Conservation (phyloP, 768 basidiomycete genomes). For the Pleurotus platypus region DNA sequence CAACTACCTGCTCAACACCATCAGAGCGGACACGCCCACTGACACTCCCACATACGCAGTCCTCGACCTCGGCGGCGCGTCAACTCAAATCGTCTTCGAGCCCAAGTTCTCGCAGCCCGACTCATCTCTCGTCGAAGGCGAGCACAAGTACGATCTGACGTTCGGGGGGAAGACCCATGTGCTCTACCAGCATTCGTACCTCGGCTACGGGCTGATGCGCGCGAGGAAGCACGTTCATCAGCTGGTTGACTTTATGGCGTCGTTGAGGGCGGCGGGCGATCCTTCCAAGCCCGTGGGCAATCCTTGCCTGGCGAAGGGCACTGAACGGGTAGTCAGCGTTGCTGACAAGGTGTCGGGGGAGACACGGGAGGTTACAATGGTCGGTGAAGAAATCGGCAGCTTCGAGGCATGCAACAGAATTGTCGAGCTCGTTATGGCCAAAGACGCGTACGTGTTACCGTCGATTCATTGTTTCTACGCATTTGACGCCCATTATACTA, state of each 20-base stretch:
- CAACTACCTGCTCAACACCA: conserved; percentile 83
- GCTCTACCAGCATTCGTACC: conserved; percentile 96
- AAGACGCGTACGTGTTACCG: conserved; percentile 71
- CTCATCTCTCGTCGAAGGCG: conserved; percentile 60
- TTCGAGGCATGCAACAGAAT: conserved; percentile 86
- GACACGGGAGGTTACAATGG: conserved; percentile 75
- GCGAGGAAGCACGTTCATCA: conserved; percentile 83
- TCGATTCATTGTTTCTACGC: background rate
- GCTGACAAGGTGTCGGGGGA: conserved; percentile 37
- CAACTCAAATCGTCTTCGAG: conserved; percentile 97
- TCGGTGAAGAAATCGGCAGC: conserved; percentile 74
- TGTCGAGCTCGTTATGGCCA: conserved; percentile 88
- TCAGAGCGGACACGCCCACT: conserved; percentile 49
- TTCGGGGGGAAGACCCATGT: conserved; percentile 72
- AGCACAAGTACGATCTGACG: conserved; percentile 84
- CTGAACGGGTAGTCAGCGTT: conserved; percentile 59
- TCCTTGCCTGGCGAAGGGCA: conserved; percentile 78
- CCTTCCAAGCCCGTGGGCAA: conserved; percentile 46
- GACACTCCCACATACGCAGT: conserved; percentile 73
- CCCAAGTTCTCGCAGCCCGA: conserved; percentile 51
- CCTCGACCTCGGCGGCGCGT: conserved; percentile 94
- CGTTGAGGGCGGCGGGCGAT: conserved; percentile 27
- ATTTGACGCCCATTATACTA: background rate
- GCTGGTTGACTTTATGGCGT: conserved; percentile 83
- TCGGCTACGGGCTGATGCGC: conserved; percentile 93